Evolutionary conservation across 176 grass and related monocot genomes (phyloP).

Genomic region (Juncus inflexus): DNA sequence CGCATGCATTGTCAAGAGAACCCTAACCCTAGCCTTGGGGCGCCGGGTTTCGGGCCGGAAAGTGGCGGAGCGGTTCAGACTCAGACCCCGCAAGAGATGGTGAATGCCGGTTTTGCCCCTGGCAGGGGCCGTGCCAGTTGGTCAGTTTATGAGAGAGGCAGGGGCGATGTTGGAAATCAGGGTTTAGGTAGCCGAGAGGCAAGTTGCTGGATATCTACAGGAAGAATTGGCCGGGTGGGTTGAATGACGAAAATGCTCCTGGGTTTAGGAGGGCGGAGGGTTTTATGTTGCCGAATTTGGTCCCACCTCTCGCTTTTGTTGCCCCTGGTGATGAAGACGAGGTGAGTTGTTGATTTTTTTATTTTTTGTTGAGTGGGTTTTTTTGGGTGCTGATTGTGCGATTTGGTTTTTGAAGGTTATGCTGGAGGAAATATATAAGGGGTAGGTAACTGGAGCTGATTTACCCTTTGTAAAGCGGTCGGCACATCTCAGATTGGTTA

Average conservation of each 20-base stretch:
- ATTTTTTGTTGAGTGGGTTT: neutral
- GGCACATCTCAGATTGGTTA: conserved; percentile 15
- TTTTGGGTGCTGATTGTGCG: neutral
- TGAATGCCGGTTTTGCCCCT: conserved; percentile 67
- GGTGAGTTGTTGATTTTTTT: conserved; percentile 36
- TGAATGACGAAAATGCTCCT: conserved; percentile 35
- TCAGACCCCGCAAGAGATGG: conserved; percentile 13
- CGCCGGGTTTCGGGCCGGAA: conserved; percentile 85
- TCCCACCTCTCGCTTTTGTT: conserved; percentile 73
- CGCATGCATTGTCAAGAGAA: conserved; percentile 91
- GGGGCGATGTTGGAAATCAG: conserved; percentile 20
- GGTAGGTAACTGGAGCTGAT: conserved; percentile 58
- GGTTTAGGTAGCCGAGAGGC: conserved; percentile 80
- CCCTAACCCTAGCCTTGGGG: conserved; percentile 48
- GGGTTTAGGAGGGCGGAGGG: conserved; percentile 62
- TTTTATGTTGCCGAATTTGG: conserved; percentile 49
- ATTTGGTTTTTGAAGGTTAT: conserved; percentile 41
- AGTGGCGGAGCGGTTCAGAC: conserved; percentile 55
- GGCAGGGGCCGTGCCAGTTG: conserved; percentile 80
- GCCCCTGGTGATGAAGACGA: conserved; percentile 65
- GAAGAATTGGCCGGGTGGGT: conserved; percentile 38
- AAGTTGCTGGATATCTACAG: conserved; percentile 98
- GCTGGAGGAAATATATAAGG: conserved; percentile 80
- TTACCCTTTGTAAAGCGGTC: neutral
- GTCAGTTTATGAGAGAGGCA: conserved; percentile 32